Percentiles rank a stretch among this genome's conserved stretches.
These are phyloP conservation scores for Lycium barbarum DNA, from an alignment of 257 asterid species.

Conservation along the genomic window DNA sequence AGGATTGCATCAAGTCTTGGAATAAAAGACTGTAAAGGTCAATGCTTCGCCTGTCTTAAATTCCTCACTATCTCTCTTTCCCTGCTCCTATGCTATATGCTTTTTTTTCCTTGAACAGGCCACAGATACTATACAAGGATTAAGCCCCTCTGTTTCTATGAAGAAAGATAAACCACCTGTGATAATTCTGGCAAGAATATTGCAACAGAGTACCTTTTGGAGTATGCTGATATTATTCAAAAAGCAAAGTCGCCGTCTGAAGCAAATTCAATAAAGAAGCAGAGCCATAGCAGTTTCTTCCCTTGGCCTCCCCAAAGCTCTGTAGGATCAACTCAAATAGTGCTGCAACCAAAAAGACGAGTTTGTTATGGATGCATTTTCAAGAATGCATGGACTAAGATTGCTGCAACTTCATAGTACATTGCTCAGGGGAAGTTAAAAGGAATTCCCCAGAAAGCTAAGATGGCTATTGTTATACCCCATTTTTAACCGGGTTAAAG, in stretches of 20 bases:
- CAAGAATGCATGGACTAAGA: conserved; percentile 29
- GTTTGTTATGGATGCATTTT: conserved; percentile 28
- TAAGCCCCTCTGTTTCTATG: not conserved
- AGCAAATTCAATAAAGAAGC: not conserved
- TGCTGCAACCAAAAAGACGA: not conserved
- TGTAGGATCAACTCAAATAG: not conserved
- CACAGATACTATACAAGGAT: conserved; percentile 22
- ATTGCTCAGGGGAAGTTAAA: conserved; percentile 25
- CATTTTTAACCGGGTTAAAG: no score
- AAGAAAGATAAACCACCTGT: conserved; percentile 19
- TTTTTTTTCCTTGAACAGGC: not conserved
- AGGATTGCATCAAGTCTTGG: conserved; percentile 27
- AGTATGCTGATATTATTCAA: not conserved
- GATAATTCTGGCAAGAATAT: not conserved
- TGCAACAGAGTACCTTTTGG: conserved; percentile 10
- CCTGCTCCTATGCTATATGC: not conserved
- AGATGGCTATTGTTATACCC: no score
- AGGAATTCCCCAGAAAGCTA: conserved; percentile 18
- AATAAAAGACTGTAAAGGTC: conserved; percentile 26
- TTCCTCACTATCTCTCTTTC: no score
- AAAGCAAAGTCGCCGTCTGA: not conserved
- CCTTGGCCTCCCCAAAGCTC: not conserved
- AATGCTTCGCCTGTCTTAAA: not conserved
- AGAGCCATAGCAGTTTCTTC: not conserved
- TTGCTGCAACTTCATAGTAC: conserved; percentile 25